phyloP scores from a whole-genome alignment of 352 stramenopile genomes.

The Globisporangium perplexum region DNA sequence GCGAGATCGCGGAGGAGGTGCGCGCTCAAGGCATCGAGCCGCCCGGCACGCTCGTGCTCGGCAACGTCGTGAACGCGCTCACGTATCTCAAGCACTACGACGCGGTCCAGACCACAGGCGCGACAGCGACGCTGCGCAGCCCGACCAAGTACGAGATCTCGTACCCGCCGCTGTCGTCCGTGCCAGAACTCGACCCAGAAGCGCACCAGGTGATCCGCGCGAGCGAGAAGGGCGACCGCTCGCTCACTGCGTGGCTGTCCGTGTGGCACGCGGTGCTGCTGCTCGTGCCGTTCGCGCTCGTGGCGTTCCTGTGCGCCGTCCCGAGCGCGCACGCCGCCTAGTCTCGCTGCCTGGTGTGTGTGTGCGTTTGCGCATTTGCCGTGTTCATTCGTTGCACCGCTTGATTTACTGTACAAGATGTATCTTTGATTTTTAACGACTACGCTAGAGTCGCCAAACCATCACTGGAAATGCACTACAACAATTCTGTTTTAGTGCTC shows the following conservation, averaged over 20 bases:
- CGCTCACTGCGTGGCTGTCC: constrained; percentile 2
- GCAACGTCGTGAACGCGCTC: constrained; percentile 87
- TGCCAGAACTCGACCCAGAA: constrained; percentile 46
- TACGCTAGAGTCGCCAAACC: too few species aligned
- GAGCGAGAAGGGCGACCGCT: constrained; percentile 6
- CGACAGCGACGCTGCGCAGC: constrained; percentile 10
- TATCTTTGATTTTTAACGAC: too few species aligned
- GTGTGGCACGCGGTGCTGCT: constrained; percentile 21
- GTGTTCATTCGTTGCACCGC: too few species aligned
- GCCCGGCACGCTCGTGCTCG: constrained; percentile 92
- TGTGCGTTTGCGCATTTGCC: too few species aligned
- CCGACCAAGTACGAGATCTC: constrained; percentile 59
- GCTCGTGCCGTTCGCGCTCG: constrained; percentile 15
- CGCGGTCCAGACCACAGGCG: constrained; percentile 27
- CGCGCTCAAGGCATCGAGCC: constrained; percentile 80
- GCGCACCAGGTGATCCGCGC: constrained; percentile 52
- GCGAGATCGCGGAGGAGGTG: constrained; percentile 87
- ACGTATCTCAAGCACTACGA: constrained; percentile 64
- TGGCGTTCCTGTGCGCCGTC: background rate
- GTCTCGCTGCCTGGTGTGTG: background rate
- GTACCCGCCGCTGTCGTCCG: constrained; percentile 41
- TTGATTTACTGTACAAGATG: too few species aligned
- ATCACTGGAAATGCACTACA: too few species aligned
- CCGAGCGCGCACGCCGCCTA: constrained; percentile 10
- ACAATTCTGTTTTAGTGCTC: too few species aligned